Conservation (phyloP, 164 flowering plant genomes). For the Dillenia suffruticosa region DNA sequence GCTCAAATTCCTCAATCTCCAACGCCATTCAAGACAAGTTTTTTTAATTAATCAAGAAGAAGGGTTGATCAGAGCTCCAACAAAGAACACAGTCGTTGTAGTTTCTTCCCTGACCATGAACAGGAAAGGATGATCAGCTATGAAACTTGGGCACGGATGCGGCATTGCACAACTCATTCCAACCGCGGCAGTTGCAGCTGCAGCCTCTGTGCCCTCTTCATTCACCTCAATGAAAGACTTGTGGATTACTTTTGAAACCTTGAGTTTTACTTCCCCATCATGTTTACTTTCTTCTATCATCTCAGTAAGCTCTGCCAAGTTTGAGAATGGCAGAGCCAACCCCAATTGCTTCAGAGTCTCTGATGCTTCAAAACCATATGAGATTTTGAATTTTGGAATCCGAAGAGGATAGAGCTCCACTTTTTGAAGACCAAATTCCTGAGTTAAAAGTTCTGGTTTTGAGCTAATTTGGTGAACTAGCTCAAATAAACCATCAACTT, state of each 20-base stretch:
- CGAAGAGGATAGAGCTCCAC: slow-evolving; percentile 14
- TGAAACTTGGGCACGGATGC: slow-evolving; percentile 7
- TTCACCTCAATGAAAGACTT: slow-evolving; percentile 25
- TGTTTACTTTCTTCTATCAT: slow-evolving; percentile 17
- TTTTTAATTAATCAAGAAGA: neutral
- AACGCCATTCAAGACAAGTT: too few species aligned
- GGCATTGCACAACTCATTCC: neutral
- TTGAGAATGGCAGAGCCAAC: slow-evolving; percentile 18
- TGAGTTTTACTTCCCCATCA: slow-evolving; percentile 3
- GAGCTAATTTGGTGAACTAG: slow-evolving; percentile 11
- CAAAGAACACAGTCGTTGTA: slow-evolving; percentile 14
- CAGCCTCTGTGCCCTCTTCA: slow-evolving; percentile 35
- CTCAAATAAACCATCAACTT: slow-evolving; percentile 19
- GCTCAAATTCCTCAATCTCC: too few species aligned
- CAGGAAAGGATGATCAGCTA: slow-evolving; percentile 33
- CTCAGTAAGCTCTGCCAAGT: slow-evolving; percentile 9
- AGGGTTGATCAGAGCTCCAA: slow-evolving; percentile 24
- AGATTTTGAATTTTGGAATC: slow-evolving; percentile 34
- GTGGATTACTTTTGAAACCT: slow-evolving; percentile 25
- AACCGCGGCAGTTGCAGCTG: slow-evolving; percentile 15
- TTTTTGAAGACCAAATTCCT: slow-evolving; percentile 2
- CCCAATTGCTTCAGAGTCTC: slow-evolving; percentile 20
- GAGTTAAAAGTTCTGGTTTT: slow-evolving; percentile 13
- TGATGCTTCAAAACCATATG: slow-evolving; percentile 25
- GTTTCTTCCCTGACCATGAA: slow-evolving; percentile 25